phyloP scores from a whole-genome alignment of 352 stramenopile species.

The Saprolegnia diclina region DNA sequence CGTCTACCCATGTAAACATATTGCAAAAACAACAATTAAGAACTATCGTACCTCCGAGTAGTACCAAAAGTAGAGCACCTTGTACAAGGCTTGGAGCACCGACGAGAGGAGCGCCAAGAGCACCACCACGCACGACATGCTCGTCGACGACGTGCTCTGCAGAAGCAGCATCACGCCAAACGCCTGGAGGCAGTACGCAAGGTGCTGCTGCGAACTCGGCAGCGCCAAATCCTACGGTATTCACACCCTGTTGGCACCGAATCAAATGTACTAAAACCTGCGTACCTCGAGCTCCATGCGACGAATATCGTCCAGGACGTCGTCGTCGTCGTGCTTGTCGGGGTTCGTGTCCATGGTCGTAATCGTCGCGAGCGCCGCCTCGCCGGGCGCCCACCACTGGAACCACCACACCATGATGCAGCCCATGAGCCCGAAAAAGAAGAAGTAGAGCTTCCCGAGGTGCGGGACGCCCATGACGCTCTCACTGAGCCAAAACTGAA shows the following conservation, averaged over 20 bases:
- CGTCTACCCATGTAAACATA: slow-evolving; percentile 23
- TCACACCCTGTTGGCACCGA: neutral
- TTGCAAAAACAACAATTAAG: neutral
- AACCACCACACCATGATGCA: slow-evolving; percentile 80
- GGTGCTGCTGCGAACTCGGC: slow-evolving; percentile 58
- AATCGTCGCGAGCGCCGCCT: slow-evolving; percentile 27
- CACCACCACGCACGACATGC: slow-evolving; percentile 65
- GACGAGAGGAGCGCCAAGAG: slow-evolving; percentile 59
- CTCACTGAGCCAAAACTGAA: slow-evolving; percentile 62
- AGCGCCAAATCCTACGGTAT: slow-evolving; percentile 43
- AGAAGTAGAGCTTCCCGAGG: slow-evolving; percentile 82
- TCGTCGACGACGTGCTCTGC: slow-evolving; percentile 76
- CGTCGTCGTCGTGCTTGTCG: slow-evolving; percentile 44
- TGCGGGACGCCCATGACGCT: slow-evolving; percentile 69
- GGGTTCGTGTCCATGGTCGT: neutral
- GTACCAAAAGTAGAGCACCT: slow-evolving; percentile 76
- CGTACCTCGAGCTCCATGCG: slow-evolving; percentile 40
- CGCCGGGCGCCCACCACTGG: slow-evolving; percentile 64
- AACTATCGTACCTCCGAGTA: slow-evolving; percentile 50
- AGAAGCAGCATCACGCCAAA: slow-evolving; percentile 63
- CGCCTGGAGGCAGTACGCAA: slow-evolving; percentile 53
- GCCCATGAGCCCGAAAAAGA: slow-evolving; percentile 67
- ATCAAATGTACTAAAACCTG: neutral
- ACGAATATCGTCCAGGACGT: slow-evolving; percentile 64
- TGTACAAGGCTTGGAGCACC: slow-evolving; percentile 65